Evolutionary conservation across 2,329 filamentous ascomycete genomes (phyloP), one percentile per base, ranked within the genome.

Genomic region (Hansfordia pulvinata): DNA sequence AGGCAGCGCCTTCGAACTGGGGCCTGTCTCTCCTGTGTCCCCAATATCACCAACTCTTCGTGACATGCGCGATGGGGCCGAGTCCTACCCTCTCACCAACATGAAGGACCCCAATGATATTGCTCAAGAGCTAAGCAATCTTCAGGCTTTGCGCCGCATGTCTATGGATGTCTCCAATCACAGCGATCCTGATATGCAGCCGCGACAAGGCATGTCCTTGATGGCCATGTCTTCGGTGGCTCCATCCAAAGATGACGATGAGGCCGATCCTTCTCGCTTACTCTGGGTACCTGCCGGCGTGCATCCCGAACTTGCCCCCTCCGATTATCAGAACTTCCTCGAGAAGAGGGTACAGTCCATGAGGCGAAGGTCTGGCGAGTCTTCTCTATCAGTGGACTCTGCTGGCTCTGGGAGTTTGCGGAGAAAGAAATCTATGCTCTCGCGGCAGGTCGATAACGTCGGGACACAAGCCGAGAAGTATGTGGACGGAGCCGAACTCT

Each of bases 201-300:
- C 77, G 3, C 83, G 80, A 44, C 68, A 69, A 29, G 62, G 62
- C 27, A 61, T 73, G 46, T 67, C 67, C 5, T 55, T 75, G 20
- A 69, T 80, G 44, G 70, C 77, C 21, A 76, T 83, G 56, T 76
- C 81, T 3, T 66, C 77, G 11, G 68, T 77, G 35, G 77, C 81
- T 11, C 81, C 82, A 2, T 73, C 64, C 3, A 70, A 74, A 17
- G 69, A 72, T 33, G 79, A 83, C 35, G 79, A 92, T 42, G 85
- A 93, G 47, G 79, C 85, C 41, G 88, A 96, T 47, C 74, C 84
- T 6, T 85, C 86, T 3, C 71, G 85, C 35, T 57, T 96, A 32
- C 81, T 96, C 38, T 98, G 90, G 90, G 90, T 98, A 5, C 90
- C 90, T 5, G 90, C 90, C 14, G 74, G 85, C 31, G 68, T 98